Evolutionary conservation across 2,329 filamentous ascomycete species (phyloP), one percentile per base, ranked within the genome.

Genomic region (Drechslerella dactyloides): DNA sequence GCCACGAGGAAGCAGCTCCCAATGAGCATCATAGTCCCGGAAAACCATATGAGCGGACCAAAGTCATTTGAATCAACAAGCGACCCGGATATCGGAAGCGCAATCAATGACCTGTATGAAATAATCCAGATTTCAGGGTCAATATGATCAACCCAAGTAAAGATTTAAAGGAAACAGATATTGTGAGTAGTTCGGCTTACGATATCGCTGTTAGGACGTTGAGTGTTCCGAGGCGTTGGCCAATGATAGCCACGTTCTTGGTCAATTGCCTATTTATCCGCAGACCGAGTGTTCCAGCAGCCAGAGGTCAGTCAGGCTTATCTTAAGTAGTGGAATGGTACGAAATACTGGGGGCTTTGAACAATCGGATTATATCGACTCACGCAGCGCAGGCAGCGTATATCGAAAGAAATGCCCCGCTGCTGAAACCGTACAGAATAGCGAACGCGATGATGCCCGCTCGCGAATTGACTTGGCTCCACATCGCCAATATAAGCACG

Each of bases 211-310:
- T 72, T 21, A 72, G 44, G 17, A 72, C 66, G 17, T 72, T 72
- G 24, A 72, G 46, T 5, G 66, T 72, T 23, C 66, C 66, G n/a
- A 72, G 51, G n/a, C 66, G 59, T 33, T 72, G 66, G 2, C 66
- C 66, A 13, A 72, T 72, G 33, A 64, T 72, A 4, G 66, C 60
- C 5, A 72, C 66, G 33, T 72, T 65, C 40, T 72, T 72, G 10
- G 66, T 72, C 8, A 72, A 30, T 72, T 72, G 66, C 1, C 66
- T 72, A 33, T 48, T n/a, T n/a, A 44, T 1, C 42, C 19, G 21
- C 8, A 11, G 35, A 55, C 2, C 5, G 4, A 46, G 40, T 13
- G 5, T 46, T n/a, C 19, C n/a, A n/a, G n/a, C n/a, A n/a, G n/a
- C n/a, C n/a, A n/a, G n/a, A n/a, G n/a, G n/a, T n/a, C n/a, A n/a